Conservation (phyloP, 768 basidiomycete species). For the Kwoniella mangroviensis region DNA sequence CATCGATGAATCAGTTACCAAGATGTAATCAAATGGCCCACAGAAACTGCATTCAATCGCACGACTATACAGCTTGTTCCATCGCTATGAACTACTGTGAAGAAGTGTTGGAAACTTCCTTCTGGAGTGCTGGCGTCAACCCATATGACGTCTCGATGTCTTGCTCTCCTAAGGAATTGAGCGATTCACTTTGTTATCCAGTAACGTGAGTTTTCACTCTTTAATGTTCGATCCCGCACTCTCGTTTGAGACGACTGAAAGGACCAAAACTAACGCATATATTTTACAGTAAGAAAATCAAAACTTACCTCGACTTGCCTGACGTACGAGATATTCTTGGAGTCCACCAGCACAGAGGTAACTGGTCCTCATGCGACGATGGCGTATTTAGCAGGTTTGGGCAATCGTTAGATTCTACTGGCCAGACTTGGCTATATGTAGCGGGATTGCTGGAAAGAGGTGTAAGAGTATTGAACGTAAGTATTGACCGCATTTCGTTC, state of each 20-base stretch:
- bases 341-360: conserved; percentile 62
- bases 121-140: conserved; percentile 60
- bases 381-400: conserved; percentile 64
- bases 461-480: conserved; percentile 65
- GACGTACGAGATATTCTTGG: conserved; percentile 66
- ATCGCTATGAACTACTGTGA: conserved; percentile 73
- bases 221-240: too few species aligned
- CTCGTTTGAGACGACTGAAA: too few species aligned
- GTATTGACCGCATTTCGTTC: too few species aligned
- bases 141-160: conserved; percentile 69
- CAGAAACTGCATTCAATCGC: conserved; percentile 68
- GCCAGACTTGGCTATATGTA: conserved; percentile 66
- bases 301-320: conserved; percentile 67
- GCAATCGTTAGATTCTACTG: conserved; percentile 66
- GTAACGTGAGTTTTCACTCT: conserved; percentile 57
- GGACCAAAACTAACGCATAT: too few species aligned
- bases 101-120: conserved; percentile 62
- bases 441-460: conserved; percentile 75
- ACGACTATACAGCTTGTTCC: conserved; percentile 71
- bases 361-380: conserved; percentile 67
- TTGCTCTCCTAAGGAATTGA: conserved; percentile 63
- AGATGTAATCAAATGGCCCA: conserved; percentile 68
- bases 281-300: conserved; percentile 62
- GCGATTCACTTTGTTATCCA: conserved; percentile 67
- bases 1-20: too few species aligned